A percentile compares a stretch with the other conserved stretches of the same genome.
Conservation (phyloP, 371 early-diverging fungal genomes). For the Catenaria anguillulae region DNA sequence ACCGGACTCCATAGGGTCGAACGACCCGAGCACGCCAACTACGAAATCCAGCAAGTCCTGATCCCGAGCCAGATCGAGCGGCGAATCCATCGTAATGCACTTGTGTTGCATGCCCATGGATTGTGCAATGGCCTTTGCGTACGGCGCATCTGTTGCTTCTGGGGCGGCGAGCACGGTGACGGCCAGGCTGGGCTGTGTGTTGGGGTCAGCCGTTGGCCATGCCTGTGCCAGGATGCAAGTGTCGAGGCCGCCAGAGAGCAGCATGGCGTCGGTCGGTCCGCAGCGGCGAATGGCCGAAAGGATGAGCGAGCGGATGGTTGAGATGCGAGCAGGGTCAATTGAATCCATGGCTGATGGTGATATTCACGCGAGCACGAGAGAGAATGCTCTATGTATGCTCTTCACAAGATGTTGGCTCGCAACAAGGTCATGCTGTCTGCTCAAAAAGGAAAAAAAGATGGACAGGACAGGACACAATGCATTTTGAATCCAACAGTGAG, state of each 20-base stretch:
- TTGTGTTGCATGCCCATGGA: constrained; percentile 21
- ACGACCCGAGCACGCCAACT: constrained; percentile 28
- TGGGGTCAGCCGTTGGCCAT: too few relatives aligned
- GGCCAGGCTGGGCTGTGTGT: too few relatives aligned
- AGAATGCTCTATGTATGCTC: too few relatives aligned
- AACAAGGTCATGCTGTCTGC: too few relatives aligned
- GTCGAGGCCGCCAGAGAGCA: constrained; percentile 42
- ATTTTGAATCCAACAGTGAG: too few relatives aligned
- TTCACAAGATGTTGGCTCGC: too few relatives aligned
- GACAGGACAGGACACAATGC: too few relatives aligned
- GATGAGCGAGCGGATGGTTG: neutral
- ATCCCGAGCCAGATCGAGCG: constrained; percentile 10
- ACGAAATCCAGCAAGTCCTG: constrained; percentile 21
- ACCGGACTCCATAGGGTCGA: constrained; percentile 41
- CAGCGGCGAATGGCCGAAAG: neutral
- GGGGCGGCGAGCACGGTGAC: constrained; percentile 21
- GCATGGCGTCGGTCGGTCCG: constrained; percentile 17
- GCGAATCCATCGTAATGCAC: constrained; percentile 21
- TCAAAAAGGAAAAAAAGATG: too few relatives aligned
- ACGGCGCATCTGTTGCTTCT: constrained; percentile 28
- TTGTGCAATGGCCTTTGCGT: constrained; percentile 24
- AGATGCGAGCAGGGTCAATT: neutral
- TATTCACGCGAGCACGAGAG: too few relatives aligned
- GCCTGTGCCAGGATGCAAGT: constrained; percentile 35
- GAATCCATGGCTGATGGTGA: too few relatives aligned